A percentile compares a stretch with the other conserved stretches of the same genome.
These are phyloP conservation scores for Begonia loranthoides DNA, from an alignment of 306 rosid species.

Conservation along the genomic window DNA sequence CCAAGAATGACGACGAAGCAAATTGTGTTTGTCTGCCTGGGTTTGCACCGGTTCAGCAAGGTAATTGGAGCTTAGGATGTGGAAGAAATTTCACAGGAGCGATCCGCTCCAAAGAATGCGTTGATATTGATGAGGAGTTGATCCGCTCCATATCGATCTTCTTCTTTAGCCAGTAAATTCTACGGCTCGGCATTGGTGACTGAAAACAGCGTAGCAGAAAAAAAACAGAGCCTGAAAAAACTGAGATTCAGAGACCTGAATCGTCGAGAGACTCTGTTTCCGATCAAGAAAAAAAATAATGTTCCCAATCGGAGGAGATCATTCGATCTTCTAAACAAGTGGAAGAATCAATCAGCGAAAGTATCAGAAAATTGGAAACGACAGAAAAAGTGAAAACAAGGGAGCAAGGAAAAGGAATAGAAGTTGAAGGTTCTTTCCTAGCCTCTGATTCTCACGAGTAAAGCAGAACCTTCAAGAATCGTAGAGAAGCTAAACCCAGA, in stretches of 20 bases:
- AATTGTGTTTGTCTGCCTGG: too few relatives aligned
- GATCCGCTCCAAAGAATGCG: too few relatives aligned
- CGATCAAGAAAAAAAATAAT: constrained; percentile 14
- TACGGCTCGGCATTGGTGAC: constrained; percentile 45
- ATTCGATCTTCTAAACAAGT: constrained; percentile 2
- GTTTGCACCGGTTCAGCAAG: too few relatives aligned
- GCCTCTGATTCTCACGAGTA: constrained; percentile 61
- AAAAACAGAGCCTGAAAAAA: constrained; percentile 1
- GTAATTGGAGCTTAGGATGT: too few relatives aligned
- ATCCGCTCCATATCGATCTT: too few relatives aligned
- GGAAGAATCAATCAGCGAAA: constrained; percentile 14
- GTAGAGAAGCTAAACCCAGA: constrained; percentile 45
- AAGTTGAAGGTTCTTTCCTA: constrained; percentile 1
- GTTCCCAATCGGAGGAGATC: constrained; percentile 16
- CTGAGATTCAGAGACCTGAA: constrained; percentile 14
- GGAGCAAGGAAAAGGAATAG: constrained; percentile 3
- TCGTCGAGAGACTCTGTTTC: constrained; percentile 24
- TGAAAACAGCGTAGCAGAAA: constrained; percentile 21
- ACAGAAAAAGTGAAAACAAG: constrained; percentile 3
- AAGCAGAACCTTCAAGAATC: constrained; percentile 74
- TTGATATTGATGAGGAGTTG: too few relatives aligned
- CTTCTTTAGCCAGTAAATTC: constrained; percentile 56
- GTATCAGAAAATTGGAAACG: constrained; percentile 19
- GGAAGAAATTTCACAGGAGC: too few relatives aligned
- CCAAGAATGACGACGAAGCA: too few relatives aligned